A percentile compares a stretch with the other conserved stretches of the same genome.
Evolutionary conservation across 2,329 filamentous ascomycete genomes (phyloP).

Genomic region (Aspergillus caelatus): DNA sequence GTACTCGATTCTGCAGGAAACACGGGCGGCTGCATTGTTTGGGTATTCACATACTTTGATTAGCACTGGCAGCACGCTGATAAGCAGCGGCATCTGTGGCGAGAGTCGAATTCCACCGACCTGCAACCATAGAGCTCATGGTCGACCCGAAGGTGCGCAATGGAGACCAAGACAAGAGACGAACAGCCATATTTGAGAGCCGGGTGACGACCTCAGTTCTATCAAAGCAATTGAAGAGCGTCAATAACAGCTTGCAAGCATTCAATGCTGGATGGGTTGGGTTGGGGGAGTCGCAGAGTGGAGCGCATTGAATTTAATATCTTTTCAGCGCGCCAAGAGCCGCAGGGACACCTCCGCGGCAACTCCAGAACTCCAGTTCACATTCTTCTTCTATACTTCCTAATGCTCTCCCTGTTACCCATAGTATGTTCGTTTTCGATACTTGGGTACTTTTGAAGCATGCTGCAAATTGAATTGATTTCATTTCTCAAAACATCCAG

Average conservation of each 20-base stretch:
- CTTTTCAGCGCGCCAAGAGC: conserved; percentile 36
- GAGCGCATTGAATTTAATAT: conserved; percentile 17
- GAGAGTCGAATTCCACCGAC: conserved; percentile 40
- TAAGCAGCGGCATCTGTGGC: conserved; percentile 30
- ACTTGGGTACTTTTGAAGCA: not conserved
- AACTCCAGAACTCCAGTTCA: conserved; percentile 2
- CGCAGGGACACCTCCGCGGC: conserved; percentile 18
- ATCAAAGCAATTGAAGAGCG: not conserved
- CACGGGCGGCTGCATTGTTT: not conserved
- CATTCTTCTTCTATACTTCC: conserved; percentile 1
- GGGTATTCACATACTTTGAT: conserved; percentile 23
- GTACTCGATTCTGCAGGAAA: not conserved
- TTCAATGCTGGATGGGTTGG: not conserved
- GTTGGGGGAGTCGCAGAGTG: not conserved
- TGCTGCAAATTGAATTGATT: not conserved
- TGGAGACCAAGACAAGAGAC: conserved; percentile 30
- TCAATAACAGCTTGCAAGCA: not conserved
- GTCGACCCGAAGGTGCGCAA: conserved; percentile 29
- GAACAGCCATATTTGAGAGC: conserved; percentile 30
- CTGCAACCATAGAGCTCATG: conserved; percentile 24
- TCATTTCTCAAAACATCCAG: not conserved
- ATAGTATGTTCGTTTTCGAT: not conserved
- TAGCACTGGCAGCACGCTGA: conserved; percentile 24
- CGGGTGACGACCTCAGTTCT: not conserved
- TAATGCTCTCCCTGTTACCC: conserved; percentile 5